These are phyloP conservation scores for Umbelopsis ramanniana DNA, from an alignment of 192 early-diverging fungal species.

Conservation along the genomic window DNA sequence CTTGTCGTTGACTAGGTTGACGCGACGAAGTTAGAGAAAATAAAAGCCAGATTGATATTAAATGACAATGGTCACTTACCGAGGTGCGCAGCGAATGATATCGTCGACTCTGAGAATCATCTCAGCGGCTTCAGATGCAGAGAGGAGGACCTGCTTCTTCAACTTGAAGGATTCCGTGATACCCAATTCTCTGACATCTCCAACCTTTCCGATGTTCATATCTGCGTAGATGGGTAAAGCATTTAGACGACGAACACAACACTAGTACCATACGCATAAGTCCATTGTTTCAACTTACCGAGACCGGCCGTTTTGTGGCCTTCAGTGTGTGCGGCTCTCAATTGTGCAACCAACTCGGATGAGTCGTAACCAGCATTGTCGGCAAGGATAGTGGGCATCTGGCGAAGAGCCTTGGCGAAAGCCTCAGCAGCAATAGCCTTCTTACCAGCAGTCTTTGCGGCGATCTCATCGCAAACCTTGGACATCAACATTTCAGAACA, in stretches of 20 bases:
- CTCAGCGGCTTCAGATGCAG: constrained; percentile 94
- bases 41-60: neutral
- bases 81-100: constrained; percentile 92
- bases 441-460: constrained; percentile 91
- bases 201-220: constrained; percentile 82
- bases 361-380: constrained; percentile 98
- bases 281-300: constrained; percentile 38
- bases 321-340: constrained; percentile 93
- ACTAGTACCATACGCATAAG: no score
- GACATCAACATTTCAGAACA: constrained; percentile 98
- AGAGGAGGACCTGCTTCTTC: constrained; percentile 91
- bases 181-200: constrained; percentile 81
- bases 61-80: neutral
- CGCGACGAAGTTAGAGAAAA: no score
- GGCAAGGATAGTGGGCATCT: constrained; percentile 97
- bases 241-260: no score
- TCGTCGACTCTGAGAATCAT: constrained; percentile 98
- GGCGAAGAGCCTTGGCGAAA: constrained; percentile 92
- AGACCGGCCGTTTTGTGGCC: constrained; percentile 78
- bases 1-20: constrained; percentile 20
- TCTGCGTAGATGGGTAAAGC: constrained; percentile 44
- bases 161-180: constrained; percentile 98
- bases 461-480: constrained; percentile 93
- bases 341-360: constrained; percentile 88
- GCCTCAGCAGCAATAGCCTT: constrained; percentile 93